Base-by-base conservation (phyloP, 176 grass and related monocot genomes). In the Zizania latifolia region DNA sequence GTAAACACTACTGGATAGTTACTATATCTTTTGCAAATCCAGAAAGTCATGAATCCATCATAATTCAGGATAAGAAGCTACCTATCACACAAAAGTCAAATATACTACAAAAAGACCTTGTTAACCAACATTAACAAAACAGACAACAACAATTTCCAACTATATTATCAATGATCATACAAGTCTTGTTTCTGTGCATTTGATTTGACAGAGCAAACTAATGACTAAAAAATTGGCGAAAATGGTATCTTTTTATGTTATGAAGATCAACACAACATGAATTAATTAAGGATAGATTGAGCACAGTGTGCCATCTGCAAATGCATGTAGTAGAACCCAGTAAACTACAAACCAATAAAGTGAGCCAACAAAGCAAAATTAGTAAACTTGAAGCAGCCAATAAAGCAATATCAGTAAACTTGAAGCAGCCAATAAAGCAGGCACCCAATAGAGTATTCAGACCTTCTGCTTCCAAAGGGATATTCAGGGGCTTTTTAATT, bases 361-460 rank as follows among this genome's bases (percentile, higher is more conserved):
- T 10, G 55, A 43, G 32, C 33, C 14, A 74, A 75, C 75, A 86
- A 81, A 78, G 26, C 44, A 68, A 72, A 72, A 71, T 26, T 41
- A 59, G 65, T 71, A 81, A 53, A 51, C 69, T 63, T 27, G 35
- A 64, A 76, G n/a, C 17, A 55, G 17, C 17, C n/a, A 69, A 75
- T 12, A 10, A 45, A 63, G 10, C n/a, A 50, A 36, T 38, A 58
- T 21, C 23, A 68, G 34, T 40, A 10, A 83, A 23, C 38, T 1
- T 36, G 15, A 76, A 50, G 15, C 4, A 26, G 40, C 17, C 24
- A 71, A 14, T 21, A 71, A 55, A 78, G 58, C 65, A 84, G 26
- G 44, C 64, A 40, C 13, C 36, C 33, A 44, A 33, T 17, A 26
- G 37, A 35, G 24, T 9, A 55, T 16, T 29, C 67, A 70, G 14